Evolutionary conservation across 352 stramenopile species (phyloP), one percentile per base, ranked within the genome.

Genomic region (Pythium dissotocum): DNA sequence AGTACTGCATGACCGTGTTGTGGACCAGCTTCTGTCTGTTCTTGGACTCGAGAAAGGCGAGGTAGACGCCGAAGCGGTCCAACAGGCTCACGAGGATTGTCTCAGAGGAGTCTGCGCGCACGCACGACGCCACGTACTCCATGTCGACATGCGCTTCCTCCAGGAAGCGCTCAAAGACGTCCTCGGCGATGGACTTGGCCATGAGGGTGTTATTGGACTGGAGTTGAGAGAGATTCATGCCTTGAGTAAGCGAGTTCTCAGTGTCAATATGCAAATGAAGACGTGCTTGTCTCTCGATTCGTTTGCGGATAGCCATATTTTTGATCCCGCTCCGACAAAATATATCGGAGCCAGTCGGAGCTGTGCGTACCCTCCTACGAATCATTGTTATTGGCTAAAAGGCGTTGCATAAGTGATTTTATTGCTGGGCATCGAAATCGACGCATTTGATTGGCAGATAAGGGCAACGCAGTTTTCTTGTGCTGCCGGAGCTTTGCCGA

Each of bases 1-100:
- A 68, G 36, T 66, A 66, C 49, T 66, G 38, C 49, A 61, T 63
- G 24, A 69, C 62, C 0, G 67, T 67, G 30, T 40, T 69, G 24
- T 55, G 36, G 0, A 32, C 32, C 0, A 69, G 46, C 36, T 58
- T 58, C 18, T 65, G 5, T 38, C 44, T 54, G 6, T 54, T 48
- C 28, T 60, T 65, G 12, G 9, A 8, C 24, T 69, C 48, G 6
- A 58, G 55, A 28, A 62, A 65, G 0, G 54, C 64, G 16, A 76
- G 64, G 54, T 65, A 53, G 13, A 72, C 33, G 9, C 61, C 63
- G 21, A 65, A 70, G n/a, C 54, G n/a, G 21, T 70, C 55, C 35
- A 70, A 26, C 16, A 69, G 24, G 7, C 16, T 52, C 1, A 69
- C 18, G 26, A 69, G 62, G 16, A 26, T 18, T 3, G 9, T 0